Base-by-base conservation (phyloP, 2,329 filamentous ascomycete genomes). In the Plenodomus lindquistii region DNA sequence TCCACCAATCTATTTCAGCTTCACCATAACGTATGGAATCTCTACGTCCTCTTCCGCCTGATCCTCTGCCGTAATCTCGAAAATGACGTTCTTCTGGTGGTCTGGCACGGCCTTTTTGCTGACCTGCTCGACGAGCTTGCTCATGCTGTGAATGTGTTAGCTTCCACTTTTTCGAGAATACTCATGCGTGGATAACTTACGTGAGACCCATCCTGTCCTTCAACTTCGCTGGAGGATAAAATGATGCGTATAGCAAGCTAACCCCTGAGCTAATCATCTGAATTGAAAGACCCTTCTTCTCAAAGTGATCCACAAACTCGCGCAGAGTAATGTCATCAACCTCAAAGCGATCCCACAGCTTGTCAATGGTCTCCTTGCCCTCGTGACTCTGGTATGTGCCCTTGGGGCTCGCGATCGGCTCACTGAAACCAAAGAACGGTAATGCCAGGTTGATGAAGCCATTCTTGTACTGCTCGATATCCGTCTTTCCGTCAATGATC, bases 381-480 rank as follows among this genome's bases (percentile, higher is more conserved):
- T 89, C 76, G 43, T 86, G 87, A 18, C 91, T 88, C 69, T 85
- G 79, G 77, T 97, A 99, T 65, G 85, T 89, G 57, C 93, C 89
- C 82, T 97, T 97, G 22, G 92, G 91, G 62, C 91, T 96, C 4
- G 86, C 86, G 63, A 99, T 95, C 2, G 94, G 94, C 76, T 99
- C 94, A 67, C 91, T 96, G 82, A 99, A 99, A 34, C 93, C 93
- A 63, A 99, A 96, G 82, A 99, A 97, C 1, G 94, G 94, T 56
- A 99, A 78, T 1, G 94, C 94, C 60, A 99, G 77, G 77, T 99
- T 99, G 76, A 97, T 82, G 74, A 99, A 99, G 15, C 94, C 94
- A 70, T 99, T 99, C 84, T 97, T 97, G 85, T 95, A 99, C 75
- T 97, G 89, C 77, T 97, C 94, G 57, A 97, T 87, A 62, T 97